phyloP scores from a whole-genome alignment of 75 land plant genomes.

The Picea sitchensis region DNA sequence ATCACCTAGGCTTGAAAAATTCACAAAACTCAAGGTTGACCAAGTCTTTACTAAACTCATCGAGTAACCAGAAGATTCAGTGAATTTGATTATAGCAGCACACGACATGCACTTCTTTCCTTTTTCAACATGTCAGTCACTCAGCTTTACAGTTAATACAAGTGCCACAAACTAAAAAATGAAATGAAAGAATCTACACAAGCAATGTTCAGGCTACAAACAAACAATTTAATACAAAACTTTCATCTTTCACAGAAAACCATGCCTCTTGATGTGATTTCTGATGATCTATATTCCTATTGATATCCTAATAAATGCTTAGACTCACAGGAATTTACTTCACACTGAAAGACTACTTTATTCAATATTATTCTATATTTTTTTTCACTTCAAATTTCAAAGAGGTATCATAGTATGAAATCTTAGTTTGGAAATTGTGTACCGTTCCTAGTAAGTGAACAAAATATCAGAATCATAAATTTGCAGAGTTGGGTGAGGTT shows the following conservation, averaged over 20 bases:
- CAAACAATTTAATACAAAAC: not conserved
- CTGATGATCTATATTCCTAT: not conserved
- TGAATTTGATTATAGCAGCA: no score
- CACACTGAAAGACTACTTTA: not conserved
- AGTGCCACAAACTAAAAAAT: not conserved
- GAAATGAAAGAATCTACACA: not conserved
- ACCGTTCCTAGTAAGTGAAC: not conserved
- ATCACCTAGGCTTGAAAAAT: no score
- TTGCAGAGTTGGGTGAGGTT: conserved; percentile 20
- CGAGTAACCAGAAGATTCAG: no score
- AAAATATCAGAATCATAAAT: conserved; percentile 13
- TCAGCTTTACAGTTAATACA: not conserved
- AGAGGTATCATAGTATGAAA: not conserved
- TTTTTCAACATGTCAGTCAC: not conserved
- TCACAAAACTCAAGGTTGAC: no score
- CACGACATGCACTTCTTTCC: not conserved
- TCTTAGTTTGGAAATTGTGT: not conserved
- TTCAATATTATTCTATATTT: not conserved
- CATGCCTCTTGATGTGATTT: no score
- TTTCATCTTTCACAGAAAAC: not conserved
- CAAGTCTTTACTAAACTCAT: no score
- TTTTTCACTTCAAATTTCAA: not conserved
- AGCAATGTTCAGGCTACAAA: not conserved
- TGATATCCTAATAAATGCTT: not conserved
- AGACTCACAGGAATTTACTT: not conserved